A percentile compares a stretch with the other conserved stretches of the same genome.
phyloP scores from a whole-genome alignment of 352 stramenopile species.

The Pythium myriotylum region DNA sequence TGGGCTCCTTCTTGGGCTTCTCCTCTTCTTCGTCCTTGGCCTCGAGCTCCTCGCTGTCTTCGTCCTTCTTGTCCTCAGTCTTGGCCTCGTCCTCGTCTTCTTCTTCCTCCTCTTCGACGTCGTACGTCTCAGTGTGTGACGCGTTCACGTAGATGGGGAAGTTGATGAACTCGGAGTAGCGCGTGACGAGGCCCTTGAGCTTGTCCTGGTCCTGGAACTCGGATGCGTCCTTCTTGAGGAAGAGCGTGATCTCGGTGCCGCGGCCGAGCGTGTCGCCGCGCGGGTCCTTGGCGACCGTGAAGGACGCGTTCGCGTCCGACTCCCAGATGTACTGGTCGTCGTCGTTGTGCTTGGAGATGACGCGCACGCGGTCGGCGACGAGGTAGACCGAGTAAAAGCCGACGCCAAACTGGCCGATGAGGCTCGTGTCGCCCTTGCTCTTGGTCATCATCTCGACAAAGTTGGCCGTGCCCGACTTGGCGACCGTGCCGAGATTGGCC shows the following conservation, averaged over 20 bases:
- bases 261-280: conserved; percentile 94
- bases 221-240: conserved; percentile 97
- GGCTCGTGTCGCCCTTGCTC: conserved; percentile 81
- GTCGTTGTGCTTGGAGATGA: conserved; percentile 97
- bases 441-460: conserved; percentile 97
- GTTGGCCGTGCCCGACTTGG: conserved; percentile 98
- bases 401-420: conserved; percentile 99
- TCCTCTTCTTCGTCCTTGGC: conserved; percentile 75
- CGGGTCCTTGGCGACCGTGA: conserved; percentile 96
- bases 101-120: conserved; percentile 86
- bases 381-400: conserved; percentile 99
- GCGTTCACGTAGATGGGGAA: conserved; percentile 99
- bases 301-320: conserved; percentile 96
- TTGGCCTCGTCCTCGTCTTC: conserved; percentile 77
- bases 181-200: conserved; percentile 94
- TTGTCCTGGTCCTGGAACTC: conserved; percentile 96
- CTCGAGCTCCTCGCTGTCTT: conserved; percentile 69
- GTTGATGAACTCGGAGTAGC: conserved; percentile 99
- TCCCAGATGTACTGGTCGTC: conserved; percentile 99
- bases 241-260: conserved; percentile 99
- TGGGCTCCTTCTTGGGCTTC: conserved; percentile 56
- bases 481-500: conserved; percentile 96
- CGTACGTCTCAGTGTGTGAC: conserved; percentile 89
- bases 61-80: conserved; percentile 57
- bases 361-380: conserved; percentile 94